Conservation (phyloP, 331 rosid species). For the Malus hybrid region DNA sequence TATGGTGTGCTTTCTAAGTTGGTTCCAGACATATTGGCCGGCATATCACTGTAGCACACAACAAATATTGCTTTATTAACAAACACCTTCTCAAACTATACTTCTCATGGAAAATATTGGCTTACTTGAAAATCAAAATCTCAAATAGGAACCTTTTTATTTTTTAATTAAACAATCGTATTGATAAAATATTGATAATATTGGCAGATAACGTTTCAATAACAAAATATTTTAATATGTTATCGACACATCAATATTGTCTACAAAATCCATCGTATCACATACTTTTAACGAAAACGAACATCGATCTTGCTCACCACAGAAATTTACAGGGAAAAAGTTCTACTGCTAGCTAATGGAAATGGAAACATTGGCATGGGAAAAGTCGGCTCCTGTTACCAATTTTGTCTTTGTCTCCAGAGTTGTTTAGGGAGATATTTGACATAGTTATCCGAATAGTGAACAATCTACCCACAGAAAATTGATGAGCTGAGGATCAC, state of each 20-base stretch:
- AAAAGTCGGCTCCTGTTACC: conserved; percentile 11
- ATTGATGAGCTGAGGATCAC: not conserved
- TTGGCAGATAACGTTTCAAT: no score
- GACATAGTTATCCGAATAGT: not conserved
- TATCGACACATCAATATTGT: not conserved
- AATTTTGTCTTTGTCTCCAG: not conserved
- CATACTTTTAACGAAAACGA: not conserved
- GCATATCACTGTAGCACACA: not conserved
- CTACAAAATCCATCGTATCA: no score
- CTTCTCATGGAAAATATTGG: not conserved
- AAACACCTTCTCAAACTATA: not conserved
- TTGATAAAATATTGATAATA: no score
- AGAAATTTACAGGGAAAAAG: not conserved
- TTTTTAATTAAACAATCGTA: no score
- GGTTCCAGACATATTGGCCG: conserved; percentile 16
- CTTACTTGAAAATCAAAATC: not conserved
- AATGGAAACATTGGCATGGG: not conserved
- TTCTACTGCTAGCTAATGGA: not conserved
- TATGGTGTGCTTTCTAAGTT: not conserved
- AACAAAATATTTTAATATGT: no score
- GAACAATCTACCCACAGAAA: not conserved
- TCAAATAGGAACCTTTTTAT: not conserved
- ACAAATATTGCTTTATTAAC: not conserved
- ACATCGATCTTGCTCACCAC: not conserved
- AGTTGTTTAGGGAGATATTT: not conserved